Base-by-base conservation (phyloP, 2,329 filamentous ascomycete species). In the Intubia oerlemansii region DNA sequence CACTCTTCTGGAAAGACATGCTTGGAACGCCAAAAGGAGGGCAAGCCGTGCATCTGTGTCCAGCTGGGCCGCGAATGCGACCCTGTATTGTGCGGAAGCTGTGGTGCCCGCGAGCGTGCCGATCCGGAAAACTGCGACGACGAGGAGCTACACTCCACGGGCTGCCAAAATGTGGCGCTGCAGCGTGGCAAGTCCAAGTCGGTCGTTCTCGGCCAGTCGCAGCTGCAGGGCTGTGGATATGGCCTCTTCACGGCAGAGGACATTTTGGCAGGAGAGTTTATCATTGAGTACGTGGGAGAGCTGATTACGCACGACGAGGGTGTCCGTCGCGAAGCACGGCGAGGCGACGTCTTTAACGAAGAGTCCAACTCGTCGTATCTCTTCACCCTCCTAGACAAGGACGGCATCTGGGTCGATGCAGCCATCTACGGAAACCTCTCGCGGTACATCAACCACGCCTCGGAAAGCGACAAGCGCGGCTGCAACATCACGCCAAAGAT, bases 241-340 rank as follows among this genome's bases (percentile, higher is more conserved):
- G 80, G 79, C 0, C 55, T 88, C 0, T 85, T 76, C 42, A 61
- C 72, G 2, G 72, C 69, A 4, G 70, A 80, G 41, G 55, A 67
- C 31, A 68, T 81, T 34, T 53, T 54, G 4, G 58, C 63, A 34
- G 67, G 72, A 29, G 71, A 77, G n/a, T 85, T 77, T 38, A 57
- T 88, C 12, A 74, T 77, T 18, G 80, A 88, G 45, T 88, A 88
- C 44, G 68, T 69, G 2, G 80, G 80, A 26, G 80, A 88, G 45
- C 56, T 81, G 9, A 72, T 85, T 32, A 70, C 66, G 5, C 62
- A 66, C 22, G 59, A 69, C 27, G 77, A 84, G 44, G 68, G 67
- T 4, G 66, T 78, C 15, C 63, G 76, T 4, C 61, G 77, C 21
- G 71, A 73, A 33, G 64, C 65, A 7, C 48, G 63, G 3, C 59